Conservation (phyloP, 2,329 filamentous ascomycete species). For the Delphinella strobiligena region DNA sequence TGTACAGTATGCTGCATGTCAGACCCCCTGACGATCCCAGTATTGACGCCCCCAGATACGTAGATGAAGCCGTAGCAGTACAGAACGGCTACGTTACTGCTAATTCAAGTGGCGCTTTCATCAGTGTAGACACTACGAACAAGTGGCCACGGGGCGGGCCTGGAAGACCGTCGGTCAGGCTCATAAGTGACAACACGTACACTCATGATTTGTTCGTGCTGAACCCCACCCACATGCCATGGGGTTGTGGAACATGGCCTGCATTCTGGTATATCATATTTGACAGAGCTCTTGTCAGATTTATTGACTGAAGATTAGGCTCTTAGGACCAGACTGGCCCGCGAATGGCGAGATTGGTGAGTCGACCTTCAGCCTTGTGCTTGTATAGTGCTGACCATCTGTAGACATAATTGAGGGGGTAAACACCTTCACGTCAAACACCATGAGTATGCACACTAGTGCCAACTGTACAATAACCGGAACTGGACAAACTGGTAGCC, state of each 20-base stretch:
- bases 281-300: neutral
- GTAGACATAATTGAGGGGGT: constrained; percentile 26
- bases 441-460: constrained; percentile 20
- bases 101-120: constrained; percentile 14
- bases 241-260: constrained; percentile 28
- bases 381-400: constrained; percentile 1
- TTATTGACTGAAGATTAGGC: constrained; percentile 2
- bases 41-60: constrained; percentile 18
- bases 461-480: constrained; percentile 20
- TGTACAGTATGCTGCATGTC: constrained; percentile 20
- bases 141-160: constrained; percentile 30
- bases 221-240: constrained; percentile 26
- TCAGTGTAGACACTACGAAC: constrained; percentile 23
- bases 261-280: constrained; percentile 22
- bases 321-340: constrained; percentile 34
- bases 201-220: constrained; percentile 27
- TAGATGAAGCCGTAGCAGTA: constrained; percentile 25
- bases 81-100: constrained; percentile 19
- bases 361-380: neutral
- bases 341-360: constrained; percentile 21
- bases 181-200: constrained; percentile 25
- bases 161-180: constrained; percentile 22
- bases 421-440: constrained; percentile 17
- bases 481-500: constrained; percentile 16
- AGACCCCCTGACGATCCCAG: no score